phyloP scores from a whole-genome alignment of 352 stramenopile genomes.

The Phytophthora brassicae region DNA sequence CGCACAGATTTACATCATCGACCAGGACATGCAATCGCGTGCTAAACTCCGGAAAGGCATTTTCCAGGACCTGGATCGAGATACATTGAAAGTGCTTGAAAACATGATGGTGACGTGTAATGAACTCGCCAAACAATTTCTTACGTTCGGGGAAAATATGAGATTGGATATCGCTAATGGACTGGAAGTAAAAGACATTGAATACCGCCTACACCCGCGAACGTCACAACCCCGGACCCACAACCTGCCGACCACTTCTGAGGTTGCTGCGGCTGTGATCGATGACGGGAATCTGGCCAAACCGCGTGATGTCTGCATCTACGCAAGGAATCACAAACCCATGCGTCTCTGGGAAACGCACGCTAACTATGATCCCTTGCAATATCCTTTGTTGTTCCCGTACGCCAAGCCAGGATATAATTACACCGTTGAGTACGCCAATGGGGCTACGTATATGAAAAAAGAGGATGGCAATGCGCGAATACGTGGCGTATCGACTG shows the following conservation, averaged over 20 bases:
- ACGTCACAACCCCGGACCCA: too few relatives aligned
- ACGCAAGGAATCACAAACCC: background rate
- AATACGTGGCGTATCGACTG: background rate
- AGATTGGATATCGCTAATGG: background rate
- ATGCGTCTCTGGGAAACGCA: constrained; percentile 2
- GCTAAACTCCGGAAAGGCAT: background rate
- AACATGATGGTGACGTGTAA: constrained; percentile 9
- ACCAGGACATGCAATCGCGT: background rate
- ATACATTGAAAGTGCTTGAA: background rate
- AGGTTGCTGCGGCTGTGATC: constrained; percentile 4
- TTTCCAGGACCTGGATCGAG: background rate
- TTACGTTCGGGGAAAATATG: background rate
- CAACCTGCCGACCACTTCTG: background rate
- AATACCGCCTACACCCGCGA: too few relatives aligned
- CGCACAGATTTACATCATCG: constrained; percentile 16
- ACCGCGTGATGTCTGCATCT: background rate
- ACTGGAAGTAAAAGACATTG: too few relatives aligned
- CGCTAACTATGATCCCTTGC: background rate
- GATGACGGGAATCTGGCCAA: background rate
- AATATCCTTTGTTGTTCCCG: constrained; percentile 8
- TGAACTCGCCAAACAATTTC: constrained; percentile 1
- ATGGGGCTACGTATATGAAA: background rate
- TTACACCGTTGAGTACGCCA: background rate
- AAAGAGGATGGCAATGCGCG: constrained; percentile 1
- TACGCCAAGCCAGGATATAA: constrained; percentile 4